A percentile compares a stretch with the other conserved stretches of the same genome.
Evolutionary conservation across 1,284 basidiomycete species (phyloP).

Genomic region (Boletus mariae): DNA sequence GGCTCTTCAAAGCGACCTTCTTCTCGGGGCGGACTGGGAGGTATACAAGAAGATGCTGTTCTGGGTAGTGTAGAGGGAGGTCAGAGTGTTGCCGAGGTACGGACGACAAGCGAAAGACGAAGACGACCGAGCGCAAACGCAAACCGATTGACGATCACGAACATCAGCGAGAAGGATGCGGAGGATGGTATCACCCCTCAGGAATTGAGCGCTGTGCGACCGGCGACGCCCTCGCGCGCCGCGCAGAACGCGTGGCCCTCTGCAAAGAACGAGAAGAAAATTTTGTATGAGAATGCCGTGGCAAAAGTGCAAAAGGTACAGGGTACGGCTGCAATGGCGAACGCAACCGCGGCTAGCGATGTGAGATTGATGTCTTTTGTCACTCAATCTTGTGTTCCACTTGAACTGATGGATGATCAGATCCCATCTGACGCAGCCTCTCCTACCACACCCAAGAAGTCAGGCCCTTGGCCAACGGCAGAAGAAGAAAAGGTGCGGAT

Average conservation of each 20-base stretch:
- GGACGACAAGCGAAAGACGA: slow-evolving; percentile 9
- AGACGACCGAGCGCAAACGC: slow-evolving; percentile 27
- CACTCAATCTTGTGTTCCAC: not conserved
- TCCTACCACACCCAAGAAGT: slow-evolving; percentile 22
- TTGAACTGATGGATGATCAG: slow-evolving; percentile 8
- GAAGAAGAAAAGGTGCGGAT: slow-evolving; percentile 70
- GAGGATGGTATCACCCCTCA: slow-evolving; percentile 31
- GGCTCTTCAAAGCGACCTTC: slow-evolving; percentile 16
- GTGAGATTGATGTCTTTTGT: slow-evolving; percentile 13
- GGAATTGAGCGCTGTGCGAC: slow-evolving; percentile 1
- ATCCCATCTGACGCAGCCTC: slow-evolving; percentile 2
- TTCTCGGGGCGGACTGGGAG: slow-evolving; percentile 24
- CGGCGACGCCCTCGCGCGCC: slow-evolving; percentile 10
- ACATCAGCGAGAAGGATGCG: slow-evolving; percentile 34
- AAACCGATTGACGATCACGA: slow-evolving; percentile 37
- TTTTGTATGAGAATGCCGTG: slow-evolving; percentile 64
- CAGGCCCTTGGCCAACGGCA: slow-evolving; percentile 53
- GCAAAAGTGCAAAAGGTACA: slow-evolving; percentile 58
- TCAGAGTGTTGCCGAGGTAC: slow-evolving; percentile 6
- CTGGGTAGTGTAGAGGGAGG: slow-evolving; percentile 1
- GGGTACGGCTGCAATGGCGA: slow-evolving; percentile 36
- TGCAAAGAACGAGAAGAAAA: slow-evolving; percentile 66
- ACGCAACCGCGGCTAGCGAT: slow-evolving; percentile 27
- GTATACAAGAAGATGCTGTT: slow-evolving; percentile 21
- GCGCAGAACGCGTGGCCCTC: slow-evolving; percentile 39